These are phyloP conservation scores for Paraconiothyrium sp. DNA, from an alignment of 2,329 filamentous ascomycete species.

Conservation along the genomic window DNA sequence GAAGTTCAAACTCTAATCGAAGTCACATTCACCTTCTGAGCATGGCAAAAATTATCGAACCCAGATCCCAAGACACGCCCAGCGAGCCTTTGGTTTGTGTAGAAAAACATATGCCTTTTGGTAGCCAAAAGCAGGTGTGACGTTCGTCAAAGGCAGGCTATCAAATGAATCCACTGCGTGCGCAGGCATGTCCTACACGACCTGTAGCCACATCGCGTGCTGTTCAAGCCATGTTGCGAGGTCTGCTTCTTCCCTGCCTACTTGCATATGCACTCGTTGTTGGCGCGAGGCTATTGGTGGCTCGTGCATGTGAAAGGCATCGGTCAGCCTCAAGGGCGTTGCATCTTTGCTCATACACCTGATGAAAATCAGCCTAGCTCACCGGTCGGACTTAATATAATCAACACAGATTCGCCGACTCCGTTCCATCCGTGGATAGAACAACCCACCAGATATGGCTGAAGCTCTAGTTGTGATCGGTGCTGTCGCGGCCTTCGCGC, in stretches of 20 bases:
- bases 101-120: not conserved
- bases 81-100: too few relatives aligned
- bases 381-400: not conserved
- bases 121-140: too few relatives aligned
- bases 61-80: too few relatives aligned
- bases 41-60: too few relatives aligned
- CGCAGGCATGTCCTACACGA: not conserved
- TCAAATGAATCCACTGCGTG: not conserved
- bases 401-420: not conserved
- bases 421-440: not conserved
- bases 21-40: too few relatives aligned
- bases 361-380: not conserved
- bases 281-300: constrained; percentile 7
- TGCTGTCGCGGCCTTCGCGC: not conserved
- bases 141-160: not conserved
- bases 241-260: not conserved
- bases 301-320: not conserved
- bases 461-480: not conserved
- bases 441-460: not conserved
- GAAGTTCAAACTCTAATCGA: too few relatives aligned
- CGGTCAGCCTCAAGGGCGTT: not conserved
- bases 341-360: too few relatives aligned
- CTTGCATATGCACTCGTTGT: constrained; percentile 5
- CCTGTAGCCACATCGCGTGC: not conserved
- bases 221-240: not conserved